Conservation (phyloP, 2,329 filamentous ascomycete genomes). For the Diaporthe destruens region DNA sequence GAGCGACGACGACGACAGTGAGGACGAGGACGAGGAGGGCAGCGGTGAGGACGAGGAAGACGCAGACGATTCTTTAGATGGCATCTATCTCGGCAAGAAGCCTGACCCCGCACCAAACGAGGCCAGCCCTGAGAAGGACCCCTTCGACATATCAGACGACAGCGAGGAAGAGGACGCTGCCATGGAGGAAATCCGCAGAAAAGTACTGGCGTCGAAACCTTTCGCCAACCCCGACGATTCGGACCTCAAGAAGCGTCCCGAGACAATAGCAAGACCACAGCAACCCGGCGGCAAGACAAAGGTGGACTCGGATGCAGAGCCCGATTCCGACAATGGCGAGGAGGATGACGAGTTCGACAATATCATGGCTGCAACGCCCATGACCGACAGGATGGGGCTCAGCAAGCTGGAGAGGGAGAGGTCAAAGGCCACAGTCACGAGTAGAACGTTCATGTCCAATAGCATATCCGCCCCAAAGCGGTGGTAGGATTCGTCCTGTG, state of each 20-base stretch:
- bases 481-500: slow-evolving; percentile 50
- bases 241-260: slow-evolving; percentile 67
- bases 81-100: slow-evolving; percentile 72
- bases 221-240: slow-evolving; percentile 73
- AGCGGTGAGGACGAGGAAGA: slow-evolving; percentile 60
- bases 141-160: slow-evolving; percentile 82
- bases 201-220: slow-evolving; percentile 91
- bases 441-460: slow-evolving; percentile 64
- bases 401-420: slow-evolving; percentile 69
- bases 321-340: slow-evolving; percentile 57
- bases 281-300: slow-evolving; percentile 70
- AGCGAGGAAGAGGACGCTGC: slow-evolving; percentile 83
- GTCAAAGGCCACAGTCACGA: slow-evolving; percentile 60
- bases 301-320: slow-evolving; percentile 75
- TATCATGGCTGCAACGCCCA: slow-evolving; percentile 90
- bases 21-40: slow-evolving; percentile 59
- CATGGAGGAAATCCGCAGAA: slow-evolving; percentile 92
- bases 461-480: slow-evolving; percentile 62
- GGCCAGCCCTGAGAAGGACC: slow-evolving; percentile 67
- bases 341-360: slow-evolving; percentile 87
- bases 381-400: slow-evolving; percentile 85
- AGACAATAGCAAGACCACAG: slow-evolving; percentile 73
- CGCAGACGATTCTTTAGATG: slow-evolving; percentile 62
- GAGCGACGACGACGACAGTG: slow-evolving; percentile 60
- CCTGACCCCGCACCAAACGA: slow-evolving; percentile 49